Percentiles rank a stretch among this genome's conserved stretches.
These are phyloP conservation scores for Millerago galiae DNA, from an alignment of 805 yeast species.

Conservation along the genomic window DNA sequence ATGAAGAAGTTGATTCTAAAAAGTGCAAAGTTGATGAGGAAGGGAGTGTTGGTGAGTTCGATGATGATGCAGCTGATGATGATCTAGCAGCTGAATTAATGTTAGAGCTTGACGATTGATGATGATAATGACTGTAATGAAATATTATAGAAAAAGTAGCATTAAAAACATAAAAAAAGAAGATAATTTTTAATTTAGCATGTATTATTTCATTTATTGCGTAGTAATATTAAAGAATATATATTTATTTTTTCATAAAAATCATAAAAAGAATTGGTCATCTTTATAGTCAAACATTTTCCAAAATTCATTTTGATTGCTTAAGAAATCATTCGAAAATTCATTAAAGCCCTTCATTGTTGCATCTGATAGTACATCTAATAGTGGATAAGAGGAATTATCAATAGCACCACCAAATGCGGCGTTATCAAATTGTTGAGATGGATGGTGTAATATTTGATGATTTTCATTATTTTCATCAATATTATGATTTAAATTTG, in stretches of 20 bases:
- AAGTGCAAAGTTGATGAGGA: constrained; percentile 12
- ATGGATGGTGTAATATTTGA: background rate
- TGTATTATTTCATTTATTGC: background rate
- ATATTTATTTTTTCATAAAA: too few species aligned
- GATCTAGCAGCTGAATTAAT: constrained; percentile 27
- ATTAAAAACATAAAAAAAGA: too few species aligned
- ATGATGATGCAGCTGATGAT: constrained; percentile 24
- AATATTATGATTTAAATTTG: background rate
- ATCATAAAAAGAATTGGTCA: constrained; percentile 20
- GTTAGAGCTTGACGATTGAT: constrained; percentile 20
- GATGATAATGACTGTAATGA: constrained; percentile 9
- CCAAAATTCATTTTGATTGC: constrained; percentile 21
- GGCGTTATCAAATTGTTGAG: background rate
- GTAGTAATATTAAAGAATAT: background rate
- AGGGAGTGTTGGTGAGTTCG: constrained; percentile 17
- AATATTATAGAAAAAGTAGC: background rate
- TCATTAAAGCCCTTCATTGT: constrained; percentile 20
- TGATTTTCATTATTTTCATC: background rate
- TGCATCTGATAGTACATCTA: constrained; percentile 21
- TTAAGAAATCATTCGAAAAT: constrained; percentile 10
- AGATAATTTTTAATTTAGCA: background rate
- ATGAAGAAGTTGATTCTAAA: constrained; percentile 16
- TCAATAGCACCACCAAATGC: constrained; percentile 1
- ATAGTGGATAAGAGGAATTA: constrained; percentile 7
- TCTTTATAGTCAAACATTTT: constrained; percentile 21